phyloP scores from a whole-genome alignment of 2,329 filamentous ascomycete species.

The Xylariaceae sp. region DNA sequence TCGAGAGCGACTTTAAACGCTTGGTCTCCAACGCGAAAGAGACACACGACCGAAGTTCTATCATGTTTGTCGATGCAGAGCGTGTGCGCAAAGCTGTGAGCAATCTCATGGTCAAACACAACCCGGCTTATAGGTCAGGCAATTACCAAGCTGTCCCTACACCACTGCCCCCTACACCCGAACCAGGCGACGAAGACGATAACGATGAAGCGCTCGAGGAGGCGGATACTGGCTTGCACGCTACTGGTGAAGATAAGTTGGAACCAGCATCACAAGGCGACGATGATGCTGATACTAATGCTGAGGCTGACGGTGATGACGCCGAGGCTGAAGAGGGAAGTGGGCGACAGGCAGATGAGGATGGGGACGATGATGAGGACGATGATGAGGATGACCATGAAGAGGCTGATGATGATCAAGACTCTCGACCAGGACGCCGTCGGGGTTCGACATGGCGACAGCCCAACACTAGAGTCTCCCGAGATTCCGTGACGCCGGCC shows the following conservation, averaged over 20 bases:
- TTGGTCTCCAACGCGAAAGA: slow-evolving; percentile 86
- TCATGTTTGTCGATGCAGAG: slow-evolving; percentile 78
- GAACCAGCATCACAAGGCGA: slow-evolving; percentile 26
- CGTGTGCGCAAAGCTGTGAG: slow-evolving; percentile 79
- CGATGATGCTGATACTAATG: slow-evolving; percentile 29
- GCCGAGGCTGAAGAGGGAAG: slow-evolving; percentile 23
- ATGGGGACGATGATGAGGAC: slow-evolving; percentile 14
- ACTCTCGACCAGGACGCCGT: slow-evolving; percentile 18
- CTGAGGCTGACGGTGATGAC: slow-evolving; percentile 33
- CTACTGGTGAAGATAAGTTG: slow-evolving; percentile 24
- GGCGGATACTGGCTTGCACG: slow-evolving; percentile 19
- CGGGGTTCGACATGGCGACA: slow-evolving; percentile 29
- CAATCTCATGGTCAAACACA: slow-evolving; percentile 82
- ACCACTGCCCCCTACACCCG: slow-evolving; percentile 54
- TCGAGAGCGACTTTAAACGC: slow-evolving; percentile 83
- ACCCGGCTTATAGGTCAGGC: slow-evolving; percentile 71
- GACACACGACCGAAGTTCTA: slow-evolving; percentile 69
- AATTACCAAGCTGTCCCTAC: slow-evolving; percentile 69
- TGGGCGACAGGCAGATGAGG: background rate
- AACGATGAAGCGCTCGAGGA: slow-evolving; percentile 25
- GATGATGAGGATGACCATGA: slow-evolving; percentile 26
- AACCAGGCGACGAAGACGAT: slow-evolving; percentile 40
- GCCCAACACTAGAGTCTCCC: slow-evolving; percentile 34
- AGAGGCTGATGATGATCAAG: slow-evolving; percentile 24
- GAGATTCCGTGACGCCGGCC: slow-evolving; percentile 29